Conservation (phyloP, 768 basidiomycete genomes). For the Tylopilus plumbeoviolaceoides region DNA sequence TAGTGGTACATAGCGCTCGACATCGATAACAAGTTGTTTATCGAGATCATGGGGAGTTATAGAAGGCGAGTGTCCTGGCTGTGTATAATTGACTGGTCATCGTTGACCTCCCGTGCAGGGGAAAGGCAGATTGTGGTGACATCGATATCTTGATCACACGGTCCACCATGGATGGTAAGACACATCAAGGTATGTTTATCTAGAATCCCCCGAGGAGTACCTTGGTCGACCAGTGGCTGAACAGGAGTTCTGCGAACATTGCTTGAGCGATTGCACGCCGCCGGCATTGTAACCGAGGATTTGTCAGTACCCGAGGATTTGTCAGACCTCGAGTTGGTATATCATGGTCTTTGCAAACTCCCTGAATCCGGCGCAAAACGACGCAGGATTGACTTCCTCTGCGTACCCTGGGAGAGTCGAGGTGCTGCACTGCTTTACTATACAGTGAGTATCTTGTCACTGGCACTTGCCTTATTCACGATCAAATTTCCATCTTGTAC, state of each 20-base stretch:
- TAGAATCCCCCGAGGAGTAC: background rate
- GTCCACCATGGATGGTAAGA: conserved; percentile 62
- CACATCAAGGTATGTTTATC: conserved; percentile 56
- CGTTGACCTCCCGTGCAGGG: conserved; percentile 39
- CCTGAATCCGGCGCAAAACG: conserved; percentile 44
- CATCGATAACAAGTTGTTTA: conserved; percentile 65
- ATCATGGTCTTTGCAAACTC: conserved; percentile 74
- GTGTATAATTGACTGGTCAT: background rate
- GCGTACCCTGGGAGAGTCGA: conserved; percentile 70
- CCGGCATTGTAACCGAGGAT: conserved; percentile 75
- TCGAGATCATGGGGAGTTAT: conserved; percentile 93
- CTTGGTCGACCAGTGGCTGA: background rate
- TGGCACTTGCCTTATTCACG: background rate
- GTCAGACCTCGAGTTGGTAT: conserved; percentile 66
- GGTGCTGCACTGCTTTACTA: conserved; percentile 92
- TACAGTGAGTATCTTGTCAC: conserved; percentile 50
- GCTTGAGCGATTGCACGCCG: conserved; percentile 49
- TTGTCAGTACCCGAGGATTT: conserved; percentile 67
- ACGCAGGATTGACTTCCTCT: conserved; percentile 81
- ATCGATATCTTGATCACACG: conserved; percentile 89
- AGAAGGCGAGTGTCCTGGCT: conserved; percentile 46
- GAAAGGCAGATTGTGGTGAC: conserved; percentile 81
- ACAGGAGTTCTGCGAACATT: conserved; percentile 61
- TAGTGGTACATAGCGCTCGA: conserved; percentile 48
- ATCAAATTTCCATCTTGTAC: background rate